Conservation (phyloP, 768 basidiomycete species). For the Pleurotus eryngii region DNA sequence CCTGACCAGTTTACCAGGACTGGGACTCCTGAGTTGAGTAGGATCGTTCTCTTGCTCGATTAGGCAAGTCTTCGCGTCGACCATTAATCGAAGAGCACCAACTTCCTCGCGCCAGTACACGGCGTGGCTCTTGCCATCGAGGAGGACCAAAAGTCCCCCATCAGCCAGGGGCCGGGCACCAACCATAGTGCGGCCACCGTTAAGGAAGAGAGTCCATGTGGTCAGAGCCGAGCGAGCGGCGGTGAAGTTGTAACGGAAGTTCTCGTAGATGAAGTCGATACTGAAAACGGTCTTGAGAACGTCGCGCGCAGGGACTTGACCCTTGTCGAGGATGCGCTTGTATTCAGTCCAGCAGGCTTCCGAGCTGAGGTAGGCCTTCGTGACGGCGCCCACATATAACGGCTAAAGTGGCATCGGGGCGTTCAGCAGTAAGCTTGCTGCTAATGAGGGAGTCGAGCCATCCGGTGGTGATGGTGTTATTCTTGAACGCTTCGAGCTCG, state of each 20-base stretch:
- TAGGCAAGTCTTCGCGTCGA: slow-evolving; percentile 96
- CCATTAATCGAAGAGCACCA: slow-evolving; percentile 85
- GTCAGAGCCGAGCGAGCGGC: slow-evolving; percentile 86
- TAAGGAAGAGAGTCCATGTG: slow-evolving; percentile 92
- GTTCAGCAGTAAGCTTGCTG: slow-evolving; percentile 94
- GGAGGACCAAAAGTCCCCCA: slow-evolving; percentile 86
- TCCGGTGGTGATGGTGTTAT: slow-evolving; percentile 97
- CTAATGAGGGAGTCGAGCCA: slow-evolving; percentile 98
- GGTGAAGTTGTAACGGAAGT: slow-evolving; percentile 92
- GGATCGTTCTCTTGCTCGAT: slow-evolving; percentile 99
- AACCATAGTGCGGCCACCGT: slow-evolving; percentile 90
- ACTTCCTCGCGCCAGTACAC: slow-evolving; percentile 99
- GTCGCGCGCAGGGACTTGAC: slow-evolving; percentile 94
- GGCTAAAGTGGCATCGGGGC: slow-evolving; percentile 89
- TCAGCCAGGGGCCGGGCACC: slow-evolving; percentile 92
- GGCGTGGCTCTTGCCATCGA: slow-evolving; percentile 95
- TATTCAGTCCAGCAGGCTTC: slow-evolving; percentile 91
- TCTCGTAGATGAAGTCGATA: slow-evolving; percentile 97
- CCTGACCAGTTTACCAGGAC: slow-evolving; percentile 93
- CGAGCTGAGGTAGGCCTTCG: slow-evolving; percentile 89
- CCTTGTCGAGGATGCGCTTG: slow-evolving; percentile 94
- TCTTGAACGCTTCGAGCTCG: slow-evolving; percentile 92
- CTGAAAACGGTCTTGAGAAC: slow-evolving; percentile 95
- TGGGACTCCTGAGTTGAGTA: slow-evolving; percentile 92
- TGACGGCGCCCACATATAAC: slow-evolving; percentile 96